Evolutionary conservation across 805 yeast species (phyloP), one percentile per base, ranked within the genome.

Genomic region (Pichia heedii): DNA sequence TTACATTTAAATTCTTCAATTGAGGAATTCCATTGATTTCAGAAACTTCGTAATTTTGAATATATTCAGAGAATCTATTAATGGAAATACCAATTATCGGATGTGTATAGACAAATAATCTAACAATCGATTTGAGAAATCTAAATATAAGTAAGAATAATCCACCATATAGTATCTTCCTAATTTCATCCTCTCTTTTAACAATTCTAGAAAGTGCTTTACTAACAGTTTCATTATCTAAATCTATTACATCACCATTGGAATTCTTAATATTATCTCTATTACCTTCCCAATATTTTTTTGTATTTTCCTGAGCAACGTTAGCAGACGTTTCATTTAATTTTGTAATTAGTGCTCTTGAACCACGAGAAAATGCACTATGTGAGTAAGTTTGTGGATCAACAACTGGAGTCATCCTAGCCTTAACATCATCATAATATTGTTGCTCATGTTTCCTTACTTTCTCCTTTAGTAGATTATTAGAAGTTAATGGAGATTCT

Each of bases 161-260:
- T 0, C 65, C 43, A 42, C 56, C 61, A 12, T 50, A 49, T 22
- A 68, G 41, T 8, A 69, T 45, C n/a, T 51, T 58, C 34, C 60
- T 61, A 33, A 64, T 51, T 48, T 67, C 68, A 6, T 50, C 33
- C 41, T 70, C 72, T 46, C 63, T 64, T 49, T 70, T 69, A 2
- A 66, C 61, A 46, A 73, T 74, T 30, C 79, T 53, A 5, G 59
- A 37, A 41, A 73, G 56, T 1, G 79, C 79, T 32, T 65, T 56
- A 39, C 57, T 59, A 45, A 74, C 65, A 32, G 12, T 10, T 10
- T 32, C 34, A 32, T 32, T 20, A 32, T n/a, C 15, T 12, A 29
- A 15, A 10, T 5, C 3, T 29, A 29, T 13, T 13, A 10, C 12
- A 24, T 13, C 20, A 16, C 16, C 16, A 5, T 5, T 32, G 13